phyloP scores from a whole-genome alignment of 768 basidiomycete genomes.

The Mycena haematopus region DNA sequence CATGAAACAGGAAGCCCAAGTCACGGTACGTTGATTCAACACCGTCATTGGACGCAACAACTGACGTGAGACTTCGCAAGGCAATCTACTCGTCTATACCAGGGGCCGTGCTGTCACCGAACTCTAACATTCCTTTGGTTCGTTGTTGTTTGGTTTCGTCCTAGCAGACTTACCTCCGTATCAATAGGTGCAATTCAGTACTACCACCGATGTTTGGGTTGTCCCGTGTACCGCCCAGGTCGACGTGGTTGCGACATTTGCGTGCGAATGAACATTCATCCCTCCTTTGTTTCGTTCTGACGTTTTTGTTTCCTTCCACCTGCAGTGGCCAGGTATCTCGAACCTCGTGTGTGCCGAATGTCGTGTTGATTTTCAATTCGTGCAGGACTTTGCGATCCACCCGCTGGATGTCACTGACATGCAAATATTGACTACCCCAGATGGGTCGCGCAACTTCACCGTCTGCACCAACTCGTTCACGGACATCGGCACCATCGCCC shows the following conservation, averaged over 20 bases:
- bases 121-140: constrained; percentile 4
- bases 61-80: neutral
- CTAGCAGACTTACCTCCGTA: neutral
- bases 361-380: no score
- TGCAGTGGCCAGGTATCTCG: constrained; percentile 5
- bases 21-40: neutral
- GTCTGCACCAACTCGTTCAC: constrained; percentile 7
- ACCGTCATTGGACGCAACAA: neutral
- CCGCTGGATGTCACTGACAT: constrained; percentile 3
- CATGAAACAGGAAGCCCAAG: neutral
- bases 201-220: neutral
- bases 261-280: neutral
- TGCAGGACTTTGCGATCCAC: constrained; percentile 7
- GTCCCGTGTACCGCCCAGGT: constrained; percentile 5
- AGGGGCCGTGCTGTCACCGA: constrained; percentile 1
- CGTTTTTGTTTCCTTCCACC: no score
- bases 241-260: neutral
- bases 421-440: constrained; percentile 2
- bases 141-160: neutral
- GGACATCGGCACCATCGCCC: neutral
- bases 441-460: constrained; percentile 7
- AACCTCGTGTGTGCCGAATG: no score
- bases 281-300: neutral
- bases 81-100: constrained; percentile 9
- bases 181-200: neutral